These are phyloP conservation scores for Kentomonas sorsogonicus DNA, from an alignment of 208 protist species.

Conservation along the genomic window DNA sequence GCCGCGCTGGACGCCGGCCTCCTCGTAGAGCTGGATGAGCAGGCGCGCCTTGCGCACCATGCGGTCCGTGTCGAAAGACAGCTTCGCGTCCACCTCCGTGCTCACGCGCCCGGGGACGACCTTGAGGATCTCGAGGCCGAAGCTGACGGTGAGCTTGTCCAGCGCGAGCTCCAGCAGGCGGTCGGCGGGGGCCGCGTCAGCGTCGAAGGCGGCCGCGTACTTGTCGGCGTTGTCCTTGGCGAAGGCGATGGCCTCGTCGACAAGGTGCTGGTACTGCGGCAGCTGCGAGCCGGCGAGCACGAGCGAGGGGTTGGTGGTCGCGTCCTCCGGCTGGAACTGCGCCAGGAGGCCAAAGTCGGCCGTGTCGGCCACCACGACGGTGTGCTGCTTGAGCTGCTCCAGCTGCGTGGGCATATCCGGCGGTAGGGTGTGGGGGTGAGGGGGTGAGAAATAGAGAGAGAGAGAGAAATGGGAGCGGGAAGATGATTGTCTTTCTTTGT, in stretches of 20 bases:
- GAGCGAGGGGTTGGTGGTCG: conserved; percentile 98
- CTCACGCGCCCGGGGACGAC: conserved; percentile 95
- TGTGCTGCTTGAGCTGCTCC: conserved; percentile 64
- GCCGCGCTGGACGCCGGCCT: conserved; percentile 83
- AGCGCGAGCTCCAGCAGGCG: conserved; percentile 63
- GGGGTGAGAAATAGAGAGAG: background rate
- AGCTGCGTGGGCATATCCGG: conserved; percentile 49
- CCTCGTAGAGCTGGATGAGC: conserved; percentile 93
- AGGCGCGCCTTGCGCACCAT: conserved; percentile 92
- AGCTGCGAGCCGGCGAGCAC: conserved; percentile 89
- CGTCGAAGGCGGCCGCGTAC: conserved; percentile 36
- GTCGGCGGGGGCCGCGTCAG: conserved; percentile 24
- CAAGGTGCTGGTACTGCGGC: conserved; percentile 80
- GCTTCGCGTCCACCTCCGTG: conserved; percentile 95
- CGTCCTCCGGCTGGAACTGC: conserved; percentile 93
- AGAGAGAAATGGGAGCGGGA: background rate
- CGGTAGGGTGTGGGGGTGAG: background rate
- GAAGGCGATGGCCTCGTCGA: conserved; percentile 88
- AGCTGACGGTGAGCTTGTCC: conserved; percentile 93
- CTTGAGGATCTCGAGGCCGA: conserved; percentile 97
- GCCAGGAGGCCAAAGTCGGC: conserved; percentile 94
- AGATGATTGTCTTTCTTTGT: too few relatives aligned
- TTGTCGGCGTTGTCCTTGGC: conserved; percentile 68
- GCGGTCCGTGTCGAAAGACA: conserved; percentile 94
- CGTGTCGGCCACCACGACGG: conserved; percentile 94